Evolutionary conservation across 208 protist species (phyloP).

Genomic region (Trypanosoma grayi): DNA sequence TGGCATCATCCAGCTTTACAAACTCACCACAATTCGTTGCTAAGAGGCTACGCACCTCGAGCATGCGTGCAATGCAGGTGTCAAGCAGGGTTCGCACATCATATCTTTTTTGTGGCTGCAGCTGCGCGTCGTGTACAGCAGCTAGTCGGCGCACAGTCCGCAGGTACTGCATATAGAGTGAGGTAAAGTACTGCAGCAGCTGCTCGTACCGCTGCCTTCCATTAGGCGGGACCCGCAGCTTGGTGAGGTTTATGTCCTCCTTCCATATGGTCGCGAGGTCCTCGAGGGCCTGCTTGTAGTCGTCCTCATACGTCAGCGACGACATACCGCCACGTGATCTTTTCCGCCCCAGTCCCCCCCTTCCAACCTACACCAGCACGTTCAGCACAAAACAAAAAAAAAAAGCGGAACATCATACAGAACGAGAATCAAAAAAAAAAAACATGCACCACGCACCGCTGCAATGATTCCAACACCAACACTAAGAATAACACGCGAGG

Average conservation of each 20-base stretch:
- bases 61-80: slow-evolving; percentile 90
- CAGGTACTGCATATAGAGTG: slow-evolving; percentile 92
- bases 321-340: slow-evolving; percentile 62
- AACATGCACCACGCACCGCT: too few species aligned
- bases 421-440: too few species aligned
- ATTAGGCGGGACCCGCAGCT: slow-evolving; percentile 34
- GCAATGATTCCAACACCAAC: too few species aligned
- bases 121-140: slow-evolving; percentile 83
- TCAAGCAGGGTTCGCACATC: slow-evolving; percentile 91
- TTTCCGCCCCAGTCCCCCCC: neutral
- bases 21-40: slow-evolving; percentile 81
- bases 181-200: slow-evolving; percentile 74
- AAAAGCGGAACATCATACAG: too few species aligned
- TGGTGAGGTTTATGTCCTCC: slow-evolving; percentile 55
- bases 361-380: too few species aligned
- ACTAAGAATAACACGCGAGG: too few species aligned
- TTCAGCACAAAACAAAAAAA: too few species aligned
- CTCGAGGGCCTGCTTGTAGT: slow-evolving; percentile 75
- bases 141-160: slow-evolving; percentile 77
- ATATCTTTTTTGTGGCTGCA: slow-evolving; percentile 93
- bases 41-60: slow-evolving; percentile 88
- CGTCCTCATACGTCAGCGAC: slow-evolving; percentile 62
- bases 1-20: slow-evolving; percentile 82
- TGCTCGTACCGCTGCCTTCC: slow-evolving; percentile 52
- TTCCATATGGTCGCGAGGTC: slow-evolving; percentile 64